Base-by-base conservation (phyloP, 2,329 filamentous ascomycete genomes). In the Sarocladium strictum region DNA sequence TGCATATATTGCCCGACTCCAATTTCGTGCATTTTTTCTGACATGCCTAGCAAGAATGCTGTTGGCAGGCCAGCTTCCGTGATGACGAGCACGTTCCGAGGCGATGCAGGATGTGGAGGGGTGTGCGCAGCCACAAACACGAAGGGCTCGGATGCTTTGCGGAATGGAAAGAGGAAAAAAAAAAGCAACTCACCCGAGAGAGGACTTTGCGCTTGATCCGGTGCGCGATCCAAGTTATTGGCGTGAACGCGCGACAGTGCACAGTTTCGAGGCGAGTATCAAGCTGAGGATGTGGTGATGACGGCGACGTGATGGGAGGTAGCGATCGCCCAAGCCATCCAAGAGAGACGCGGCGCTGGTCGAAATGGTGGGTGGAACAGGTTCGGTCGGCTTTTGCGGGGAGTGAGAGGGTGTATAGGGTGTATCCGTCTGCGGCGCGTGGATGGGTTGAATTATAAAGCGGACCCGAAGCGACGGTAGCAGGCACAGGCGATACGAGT, bases 361-460 rank as follows among this genome's bases (percentile, higher is more conserved):
- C n/a, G 11, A 12, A 27, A 23, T 47, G 43, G 47, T 51, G 47
- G 47, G 29, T 51, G 47, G 47, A 35, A 51, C 47, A 51, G 47
- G 47, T 35, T 51, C 47, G 17, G 17, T 4, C 47, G 27, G 47
- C 11, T 51, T 51, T 35, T 51, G 47, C 47, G 47, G 47, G 47
- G 23, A 29, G 17, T 10, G 27, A 33, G 29, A 35, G 26, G 47
- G 47, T 51, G 47, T 51, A 51, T 51, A 51, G 47, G 47, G 47
- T 51, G 47, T 51, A 51, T 51, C 27, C 27, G 27, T 33, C 35
- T 3, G 26, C 35, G 47, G 47, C 47, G 47, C 17, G 47, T 17
- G 15, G 47, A 51, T n/a, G 47, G 43, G 21, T 27, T 29, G 43
- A 29, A 51, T 51, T 51, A 51, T 32, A 51, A 51, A 51, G 47